Evolutionary conservation across 805 yeast species (phyloP), one percentile per base, ranked within the genome.

Genomic region (Zygosaccharomyces kombuchaensis): DNA sequence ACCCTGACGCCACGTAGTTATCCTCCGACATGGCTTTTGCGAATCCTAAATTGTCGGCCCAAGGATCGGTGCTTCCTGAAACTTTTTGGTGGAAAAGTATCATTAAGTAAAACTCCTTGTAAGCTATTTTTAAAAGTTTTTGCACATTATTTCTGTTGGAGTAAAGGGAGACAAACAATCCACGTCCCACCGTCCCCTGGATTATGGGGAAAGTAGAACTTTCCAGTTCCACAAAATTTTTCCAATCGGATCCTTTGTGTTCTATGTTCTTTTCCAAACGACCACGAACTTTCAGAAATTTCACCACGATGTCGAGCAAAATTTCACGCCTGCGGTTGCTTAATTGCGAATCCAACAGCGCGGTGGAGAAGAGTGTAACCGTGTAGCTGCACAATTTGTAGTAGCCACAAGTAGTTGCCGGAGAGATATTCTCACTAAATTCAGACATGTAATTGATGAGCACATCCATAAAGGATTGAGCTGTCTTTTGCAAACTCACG

Each of bases 1-100:
- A 73, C 23, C 93, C 90, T 6, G 61, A 51, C 34, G 83, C 76
- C 1, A 81, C 75, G 17, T 68, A 66, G 17, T 72, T 76, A 50
- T 82, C 89, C 6, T 75, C 63, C 2, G 76, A 64, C 37, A 86
- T 67, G 2, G 71, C 68, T 8, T 54, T 51, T 34, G 73, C 72
- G 19, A 79, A 68, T 0, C 62, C 68, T 4, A 59, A 40, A 46
- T 76, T 74, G 10, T 52, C 53, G 16, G 58, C 41, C 36, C 56
- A 51, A 26, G 53, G 54, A 16, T 60, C 63, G 0, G 53, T 43
- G 9, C 47, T 45, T 2, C 57, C 54, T 23, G 58, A 53, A 35
- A 58, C 59, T 36, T 55, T 53, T 19, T 56, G 58, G 47, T 68
- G 56, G 13, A 53, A 52, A 17, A 56, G 48, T 9, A 66, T 55